A percentile compares a stretch with the other conserved stretches of the same genome.
These are phyloP conservation scores for Dactylorhiza incarnata DNA, from an alignment of 106 monocot species.

Conservation along the genomic window DNA sequence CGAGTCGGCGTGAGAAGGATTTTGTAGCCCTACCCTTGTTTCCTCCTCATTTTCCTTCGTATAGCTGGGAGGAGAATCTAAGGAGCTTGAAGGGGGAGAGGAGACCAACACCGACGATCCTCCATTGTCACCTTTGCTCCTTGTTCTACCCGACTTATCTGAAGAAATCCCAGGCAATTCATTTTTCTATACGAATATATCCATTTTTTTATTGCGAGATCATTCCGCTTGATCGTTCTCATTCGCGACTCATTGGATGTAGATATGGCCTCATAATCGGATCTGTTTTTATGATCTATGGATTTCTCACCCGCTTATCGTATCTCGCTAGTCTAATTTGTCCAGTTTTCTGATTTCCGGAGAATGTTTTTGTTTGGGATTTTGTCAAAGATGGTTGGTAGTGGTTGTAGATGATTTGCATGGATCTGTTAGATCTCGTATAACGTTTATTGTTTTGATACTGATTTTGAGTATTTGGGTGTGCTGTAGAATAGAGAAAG, in stretches of 20 bases:
- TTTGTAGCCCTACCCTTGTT: not conserved
- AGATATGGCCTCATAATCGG: not conserved
- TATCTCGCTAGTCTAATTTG: not conserved
- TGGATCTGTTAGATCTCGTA: not conserved
- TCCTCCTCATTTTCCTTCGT: not conserved
- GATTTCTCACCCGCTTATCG: not conserved
- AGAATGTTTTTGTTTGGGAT: not conserved
- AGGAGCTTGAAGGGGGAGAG: not conserved
- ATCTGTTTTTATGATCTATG: conserved; percentile 2
- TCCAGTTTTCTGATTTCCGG: not conserved
- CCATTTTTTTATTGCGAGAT: not conserved
- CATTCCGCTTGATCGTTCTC: not conserved
- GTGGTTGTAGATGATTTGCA: not conserved
- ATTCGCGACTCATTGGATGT: not conserved
- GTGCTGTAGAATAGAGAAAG: conserved; percentile 6
- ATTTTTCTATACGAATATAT: not conserved
- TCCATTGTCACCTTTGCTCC: not conserved
- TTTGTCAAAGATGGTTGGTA: not conserved
- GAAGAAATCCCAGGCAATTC: not conserved
- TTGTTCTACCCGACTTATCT: not conserved
- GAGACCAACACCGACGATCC: not conserved
- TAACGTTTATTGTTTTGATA: not conserved
- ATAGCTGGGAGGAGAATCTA: not conserved
- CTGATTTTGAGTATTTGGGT: not conserved
- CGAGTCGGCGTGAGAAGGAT: no score